A percentile compares a stretch with the other conserved stretches of the same genome.
Evolutionary conservation across 805 yeast genomes (phyloP).

Genomic region (Hanseniaspora clermontiae): DNA sequence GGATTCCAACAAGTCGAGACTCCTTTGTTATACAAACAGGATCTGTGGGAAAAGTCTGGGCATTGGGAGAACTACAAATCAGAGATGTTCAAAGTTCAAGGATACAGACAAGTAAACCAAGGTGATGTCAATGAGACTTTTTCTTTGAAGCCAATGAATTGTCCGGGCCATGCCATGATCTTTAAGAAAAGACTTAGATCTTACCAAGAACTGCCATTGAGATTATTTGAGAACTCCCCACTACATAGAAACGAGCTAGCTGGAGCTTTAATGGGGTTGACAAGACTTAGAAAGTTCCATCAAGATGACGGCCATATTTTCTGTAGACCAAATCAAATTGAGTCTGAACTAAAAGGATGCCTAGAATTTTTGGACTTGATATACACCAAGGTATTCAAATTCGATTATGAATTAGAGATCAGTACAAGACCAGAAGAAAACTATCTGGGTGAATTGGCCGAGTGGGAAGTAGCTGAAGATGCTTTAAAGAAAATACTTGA

Average conservation of each 20-base stretch:
- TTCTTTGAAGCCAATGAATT: conserved; percentile 89
- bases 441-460: conserved; percentile 59
- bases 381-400: conserved; percentile 46
- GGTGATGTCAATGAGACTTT: conserved; percentile 35
- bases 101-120: conserved; percentile 28
- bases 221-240: conserved; percentile 81
- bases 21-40: conserved; percentile 72
- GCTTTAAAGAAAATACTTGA: conserved; percentile 51
- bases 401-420: conserved; percentile 45
- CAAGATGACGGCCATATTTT: conserved; percentile 98
- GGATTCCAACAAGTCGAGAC: conserved; percentile 89
- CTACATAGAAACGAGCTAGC: conserved; percentile 89
- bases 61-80: conserved; percentile 93
- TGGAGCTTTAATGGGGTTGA: conserved; percentile 85
- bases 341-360: conserved; percentile 57
- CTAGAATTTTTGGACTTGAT: conserved; percentile 62
- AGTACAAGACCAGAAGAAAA: conserved; percentile 76
- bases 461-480: conserved; percentile 76
- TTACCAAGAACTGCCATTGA: conserved; percentile 72
- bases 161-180: conserved; percentile 88
- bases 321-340: conserved; percentile 68
- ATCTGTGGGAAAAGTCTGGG: conserved; percentile 82
- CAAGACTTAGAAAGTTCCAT: conserved; percentile 87
- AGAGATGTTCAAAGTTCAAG: conserved; percentile 83
- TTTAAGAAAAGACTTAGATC: conserved; percentile 66